Conservation (phyloP, 208 protist genomes). For the Lotmaria passim region DNA sequence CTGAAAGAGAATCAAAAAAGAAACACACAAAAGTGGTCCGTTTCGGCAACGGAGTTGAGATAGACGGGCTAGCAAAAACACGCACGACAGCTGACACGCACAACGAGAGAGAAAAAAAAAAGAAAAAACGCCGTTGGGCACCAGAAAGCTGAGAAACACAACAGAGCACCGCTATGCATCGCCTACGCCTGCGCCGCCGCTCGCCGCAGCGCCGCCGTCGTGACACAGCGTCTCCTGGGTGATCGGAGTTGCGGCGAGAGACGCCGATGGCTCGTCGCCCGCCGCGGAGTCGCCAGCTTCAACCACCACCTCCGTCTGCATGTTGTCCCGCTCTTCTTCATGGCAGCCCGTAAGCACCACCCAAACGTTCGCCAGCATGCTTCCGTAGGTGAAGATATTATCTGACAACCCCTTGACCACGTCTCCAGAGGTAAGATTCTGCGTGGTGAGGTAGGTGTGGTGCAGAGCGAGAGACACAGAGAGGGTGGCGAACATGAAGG, state of each 20-base stretch:
- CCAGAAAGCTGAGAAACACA: not conserved
- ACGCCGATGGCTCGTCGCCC: conserved; percentile 4
- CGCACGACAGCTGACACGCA: no score
- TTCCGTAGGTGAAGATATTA: conserved; percentile 69
- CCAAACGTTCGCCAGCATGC: conserved; percentile 45
- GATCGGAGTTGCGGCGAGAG: not conserved
- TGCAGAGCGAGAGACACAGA: conserved; percentile 54
- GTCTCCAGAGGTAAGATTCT: conserved; percentile 76
- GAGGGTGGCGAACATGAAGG: conserved; percentile 43
- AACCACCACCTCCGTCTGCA: conserved; percentile 25
- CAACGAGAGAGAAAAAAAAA: not conserved
- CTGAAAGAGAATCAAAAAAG: not conserved
- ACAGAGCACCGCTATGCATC: not conserved
- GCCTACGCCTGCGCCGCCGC: not conserved
- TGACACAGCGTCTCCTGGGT: not conserved
- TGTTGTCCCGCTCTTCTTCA: conserved; percentile 15
- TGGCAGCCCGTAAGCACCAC: conserved; percentile 39
- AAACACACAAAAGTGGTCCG: not conserved
- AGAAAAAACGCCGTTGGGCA: not conserved
- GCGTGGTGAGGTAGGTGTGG: conserved; percentile 70
- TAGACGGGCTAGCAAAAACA: no score
- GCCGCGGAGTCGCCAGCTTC: conserved; percentile 8
- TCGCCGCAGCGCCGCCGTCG: not conserved
- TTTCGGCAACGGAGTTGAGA: no score
- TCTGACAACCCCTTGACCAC: conserved; percentile 35